A percentile compares a stretch with the other conserved stretches of the same genome.
These are phyloP conservation scores for Earliella scabrosa DNA, from an alignment of 1,284 basidiomycete species.

Conservation along the genomic window DNA sequence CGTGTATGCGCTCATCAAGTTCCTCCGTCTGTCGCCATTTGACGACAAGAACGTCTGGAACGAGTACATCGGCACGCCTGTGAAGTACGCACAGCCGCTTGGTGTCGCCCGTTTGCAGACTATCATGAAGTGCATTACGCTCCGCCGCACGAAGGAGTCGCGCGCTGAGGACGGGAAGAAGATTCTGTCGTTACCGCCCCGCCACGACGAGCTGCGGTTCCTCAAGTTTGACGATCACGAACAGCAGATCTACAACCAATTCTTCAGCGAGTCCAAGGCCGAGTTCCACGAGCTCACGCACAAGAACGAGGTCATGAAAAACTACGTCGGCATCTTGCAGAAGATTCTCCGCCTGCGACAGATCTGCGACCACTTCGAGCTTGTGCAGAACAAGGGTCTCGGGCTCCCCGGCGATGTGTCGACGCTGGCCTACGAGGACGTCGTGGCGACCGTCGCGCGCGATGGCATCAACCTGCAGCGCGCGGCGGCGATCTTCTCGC, in stretches of 20 bases:
- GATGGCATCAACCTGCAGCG: constrained; percentile 83
- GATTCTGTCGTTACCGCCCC: constrained; percentile 88
- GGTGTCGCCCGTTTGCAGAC: constrained; percentile 94
- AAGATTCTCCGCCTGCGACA: constrained; percentile 94
- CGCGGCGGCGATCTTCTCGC: constrained; percentile 80
- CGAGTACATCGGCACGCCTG: constrained; percentile 89
- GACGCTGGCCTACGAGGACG: constrained; percentile 66
- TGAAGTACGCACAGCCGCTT: constrained; percentile 90
- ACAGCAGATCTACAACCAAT: constrained; percentile 85
- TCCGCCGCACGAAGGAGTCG: constrained; percentile 95
- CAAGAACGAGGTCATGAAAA: constrained; percentile 94
- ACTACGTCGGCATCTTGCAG: constrained; percentile 97
- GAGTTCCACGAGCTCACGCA: constrained; percentile 88
- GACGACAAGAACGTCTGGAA: constrained; percentile 95
- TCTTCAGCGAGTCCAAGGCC: constrained; percentile 87
- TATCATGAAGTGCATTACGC: constrained; percentile 96
- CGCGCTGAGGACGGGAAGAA: constrained; percentile 80
- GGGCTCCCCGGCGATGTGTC: constrained; percentile 46
- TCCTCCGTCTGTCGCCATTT: constrained; percentile 90
- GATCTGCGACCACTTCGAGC: constrained; percentile 95
- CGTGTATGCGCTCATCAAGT: constrained; percentile 95
- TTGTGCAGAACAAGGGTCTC: constrained; percentile 76
- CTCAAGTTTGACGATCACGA: constrained; percentile 88
- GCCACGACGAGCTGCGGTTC: constrained; percentile 83
- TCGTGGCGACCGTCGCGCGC: constrained; percentile 71